Base-by-base conservation (phyloP, 2,329 filamentous ascomycete genomes). In the Periconia sp. region DNA sequence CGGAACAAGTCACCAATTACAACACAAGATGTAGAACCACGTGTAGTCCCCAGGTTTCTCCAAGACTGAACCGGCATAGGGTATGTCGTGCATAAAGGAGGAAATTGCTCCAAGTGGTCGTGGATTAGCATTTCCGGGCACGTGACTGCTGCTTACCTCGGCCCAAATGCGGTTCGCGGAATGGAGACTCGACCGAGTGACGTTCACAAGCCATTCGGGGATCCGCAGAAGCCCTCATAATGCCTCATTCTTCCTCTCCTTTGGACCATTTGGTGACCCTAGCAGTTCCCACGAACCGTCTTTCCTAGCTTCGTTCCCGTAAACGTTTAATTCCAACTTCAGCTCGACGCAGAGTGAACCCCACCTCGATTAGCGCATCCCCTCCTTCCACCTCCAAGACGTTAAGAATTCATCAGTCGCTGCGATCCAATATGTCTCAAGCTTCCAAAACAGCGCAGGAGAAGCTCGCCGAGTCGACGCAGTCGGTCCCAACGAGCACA, bases 401-500 rank as follows among this genome's bases (percentile, higher is more conserved):
- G 46, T 47, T 40, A 46, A 45, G 36, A 32, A 17, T 15, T 17
- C 37, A 13, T 21, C 19, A n/a, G n/a, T n/a, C n/a, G n/a, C n/a
- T n/a, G n/a, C n/a, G n/a, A n/a, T 36, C 12, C 32, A 54, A 16
- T 49, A 69, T 69, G 66, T 59, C 66, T 34, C 47, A 65, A 36
- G 43, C 36, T n/a, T 50, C 61, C 35, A 58, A 61, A 23, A 65
- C 61, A 43, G 59, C 63, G 10, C 62, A 65, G 43, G 50, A 57
- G 43, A 68, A 65, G 56, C 64, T 69, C 11, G 59, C 55, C 34
- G 65, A 69, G 54, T 68, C 65, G 36, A 67, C 62, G 15, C 52
- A 63, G 13, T 26, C 54, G 6, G 46, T 59, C 21, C 69, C 79
- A 38, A 77, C 78, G 42, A 86, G 86, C 57, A 77, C 85, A 32